Base-by-base conservation (phyloP, 148 eudicot genomes). In the Linanthus parryae region DNA sequence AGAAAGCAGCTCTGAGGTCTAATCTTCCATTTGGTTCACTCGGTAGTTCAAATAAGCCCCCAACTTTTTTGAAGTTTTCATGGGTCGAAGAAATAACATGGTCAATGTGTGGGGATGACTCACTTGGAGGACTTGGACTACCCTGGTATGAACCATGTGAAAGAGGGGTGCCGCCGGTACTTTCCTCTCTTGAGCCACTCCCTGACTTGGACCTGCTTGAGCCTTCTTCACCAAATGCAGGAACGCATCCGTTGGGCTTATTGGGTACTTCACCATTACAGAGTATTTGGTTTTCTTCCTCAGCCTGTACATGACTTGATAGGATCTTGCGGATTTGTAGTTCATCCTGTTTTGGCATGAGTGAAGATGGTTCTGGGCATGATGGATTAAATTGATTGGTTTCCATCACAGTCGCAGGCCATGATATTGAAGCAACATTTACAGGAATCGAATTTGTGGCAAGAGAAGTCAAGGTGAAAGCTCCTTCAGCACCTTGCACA, bases 131-230 rank as follows among this genome's bases (percentile, higher is more conserved):
- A n/a, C n/a, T n/a, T n/a, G n/a, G n/a, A n/a, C n/a, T n/a, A n/a
- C n/a, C n/a, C n/a, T n/a, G n/a, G n/a, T n/a, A n/a, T 29, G 54
- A 49, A 14, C 52, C 52, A 27, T 8, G 34, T 12, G 52, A 48
- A n/a, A n/a, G n/a, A n/a, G n/a, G n/a, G n/a, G n/a, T n/a, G n/a
- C n/a, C n/a, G n/a, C n/a, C n/a, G 23, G 52, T 25, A 14, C 28
- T 48, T n/a, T 44, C 49, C 49, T 48, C 52, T 48, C 52, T 14
- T 48, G 52, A 48, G 13, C 52, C 52, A 27, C 54, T 49, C 17
- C 54, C 35, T 31, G 35, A 28, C 31, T 30, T 49, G 2, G 54
- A 29, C 19, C 22, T 20, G 35, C 24, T 29, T 49, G 54, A 49
- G 54, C 37, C 54, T 29, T 29, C 54, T 29, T 29, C 54, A 30